Conservation (phyloP, 352 stramenopile genomes). For the Phytopythium aichiense region DNA sequence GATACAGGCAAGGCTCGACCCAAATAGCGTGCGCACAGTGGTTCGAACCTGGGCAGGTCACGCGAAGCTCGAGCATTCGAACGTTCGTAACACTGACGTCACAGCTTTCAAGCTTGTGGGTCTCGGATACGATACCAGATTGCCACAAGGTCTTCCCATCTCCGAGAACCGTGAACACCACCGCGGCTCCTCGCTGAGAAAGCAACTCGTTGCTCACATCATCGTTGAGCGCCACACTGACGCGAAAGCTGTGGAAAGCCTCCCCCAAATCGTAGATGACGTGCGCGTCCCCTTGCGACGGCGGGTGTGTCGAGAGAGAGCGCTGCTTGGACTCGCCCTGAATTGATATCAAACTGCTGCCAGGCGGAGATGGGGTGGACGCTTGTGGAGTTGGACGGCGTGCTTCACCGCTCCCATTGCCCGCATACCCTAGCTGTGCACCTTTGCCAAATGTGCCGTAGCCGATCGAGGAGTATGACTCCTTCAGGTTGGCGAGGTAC, state of each 20-base stretch:
- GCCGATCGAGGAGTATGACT: slow-evolving; percentile 75
- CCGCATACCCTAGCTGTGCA: slow-evolving; percentile 70
- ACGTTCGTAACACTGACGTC: slow-evolving; percentile 50
- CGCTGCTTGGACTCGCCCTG: slow-evolving; percentile 62
- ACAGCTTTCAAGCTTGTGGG: slow-evolving; percentile 40
- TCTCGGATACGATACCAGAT: slow-evolving; percentile 52
- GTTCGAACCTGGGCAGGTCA: slow-evolving; percentile 70
- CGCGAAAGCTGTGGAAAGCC: slow-evolving; percentile 50
- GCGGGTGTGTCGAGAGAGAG: slow-evolving; percentile 77
- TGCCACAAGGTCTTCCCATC: slow-evolving; percentile 73
- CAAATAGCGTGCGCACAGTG: slow-evolving; percentile 77
- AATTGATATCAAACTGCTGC: slow-evolving; percentile 43
- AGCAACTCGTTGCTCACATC: slow-evolving; percentile 56
- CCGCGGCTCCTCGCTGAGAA: slow-evolving; percentile 43
- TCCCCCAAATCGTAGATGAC: slow-evolving; percentile 79
- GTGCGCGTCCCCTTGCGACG: slow-evolving; percentile 61
- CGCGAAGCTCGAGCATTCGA: slow-evolving; percentile 75
- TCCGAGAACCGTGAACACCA: slow-evolving; percentile 69
- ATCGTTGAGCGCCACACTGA: slow-evolving; percentile 73
- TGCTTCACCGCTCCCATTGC: slow-evolving; percentile 2
- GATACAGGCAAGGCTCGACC: slow-evolving; percentile 67
- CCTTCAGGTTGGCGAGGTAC: slow-evolving; percentile 71
- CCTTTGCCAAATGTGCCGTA: slow-evolving; percentile 79
- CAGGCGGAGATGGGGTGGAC: slow-evolving; percentile 4
- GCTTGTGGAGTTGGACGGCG: neutral